Base-by-base conservation (phyloP, 2,329 filamentous ascomycete genomes). In the Epichloe coenophiala region DNA sequence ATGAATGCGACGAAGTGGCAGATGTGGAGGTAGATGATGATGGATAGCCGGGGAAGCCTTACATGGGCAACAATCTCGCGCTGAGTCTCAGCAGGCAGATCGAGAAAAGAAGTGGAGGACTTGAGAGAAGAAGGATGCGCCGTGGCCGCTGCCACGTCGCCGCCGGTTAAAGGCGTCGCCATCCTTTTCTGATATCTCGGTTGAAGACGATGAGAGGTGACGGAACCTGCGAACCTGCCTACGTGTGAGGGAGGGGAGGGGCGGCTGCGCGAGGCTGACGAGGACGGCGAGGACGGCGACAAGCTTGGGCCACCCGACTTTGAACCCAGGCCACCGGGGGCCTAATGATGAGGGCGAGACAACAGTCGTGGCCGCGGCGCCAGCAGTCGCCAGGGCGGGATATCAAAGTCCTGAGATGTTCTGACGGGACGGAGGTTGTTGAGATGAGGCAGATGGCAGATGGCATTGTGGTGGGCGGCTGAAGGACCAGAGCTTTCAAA, bases 21-120 rank as follows among this genome's bases (percentile, higher is more conserved):
- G 7, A 3, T n/a, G 12, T 17, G 7, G 15, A 39, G 35, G 15
- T 42, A 3, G 40, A 12, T 9, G 11, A 23, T 17, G 19, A 19
- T 42, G 40, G n/a, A 12, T 8, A 21, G 13, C 12, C 19, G 40
- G 2, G 11, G 17, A n/a, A 21, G 21, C 61, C 69, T 54, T 60
- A 75, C 71, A 61, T 75, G 68, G 40, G 63, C 64, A 56, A 75
- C 58, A 47, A 78, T 74, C 23, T 74, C 71, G 49, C 67, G 67
- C 54, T 75, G 71, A 0, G 73, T 71, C 59, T 77, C 75, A 15
- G 63, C 56, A 7, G 74, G 73, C 33, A 77, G 60, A 53, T 67
- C 63, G 45, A 72, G 60, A 54, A 77, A 68, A 19, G 57, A 58
- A 47, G 65, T 59, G 13, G 39, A 44, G 40, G 53, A 51, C 38